Evolutionary conservation across 257 asterid genomes (phyloP).

Genomic region (Solanum infundibuliforme): DNA sequence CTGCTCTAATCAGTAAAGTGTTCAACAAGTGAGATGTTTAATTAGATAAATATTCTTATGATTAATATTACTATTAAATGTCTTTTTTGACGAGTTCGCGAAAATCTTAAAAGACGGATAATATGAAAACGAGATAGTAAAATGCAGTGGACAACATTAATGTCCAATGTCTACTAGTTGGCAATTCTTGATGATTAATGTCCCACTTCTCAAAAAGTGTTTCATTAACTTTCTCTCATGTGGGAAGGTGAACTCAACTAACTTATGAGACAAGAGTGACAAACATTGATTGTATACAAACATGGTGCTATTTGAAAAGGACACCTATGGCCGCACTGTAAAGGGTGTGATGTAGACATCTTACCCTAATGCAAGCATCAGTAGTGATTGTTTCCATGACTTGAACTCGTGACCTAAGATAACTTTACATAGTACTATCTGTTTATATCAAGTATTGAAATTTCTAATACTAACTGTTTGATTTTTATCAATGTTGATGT

Average conservation of each 20-base stretch:
- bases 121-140: background rate
- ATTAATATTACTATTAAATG: background rate
- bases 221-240: background rate
- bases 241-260: background rate
- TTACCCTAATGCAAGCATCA: too few species aligned
- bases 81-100: background rate
- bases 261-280: background rate
- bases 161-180: background rate
- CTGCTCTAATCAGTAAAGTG: background rate
- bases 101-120: background rate
- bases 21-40: background rate
- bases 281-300: background rate
- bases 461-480: background rate
- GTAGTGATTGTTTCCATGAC: rapidly evolving
- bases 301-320: background rate
- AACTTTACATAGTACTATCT: background rate
- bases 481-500: background rate
- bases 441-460: background rate
- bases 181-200: background rate
- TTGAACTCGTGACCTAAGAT: background rate
- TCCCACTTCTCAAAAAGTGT: background rate
- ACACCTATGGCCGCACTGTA: background rate
- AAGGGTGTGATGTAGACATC: background rate
- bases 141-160: background rate
- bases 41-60: background rate